These are phyloP conservation scores for Dothideomycetidae sp. DNA, from an alignment of 2,329 filamentous ascomycete genomes.

Conservation along the genomic window DNA sequence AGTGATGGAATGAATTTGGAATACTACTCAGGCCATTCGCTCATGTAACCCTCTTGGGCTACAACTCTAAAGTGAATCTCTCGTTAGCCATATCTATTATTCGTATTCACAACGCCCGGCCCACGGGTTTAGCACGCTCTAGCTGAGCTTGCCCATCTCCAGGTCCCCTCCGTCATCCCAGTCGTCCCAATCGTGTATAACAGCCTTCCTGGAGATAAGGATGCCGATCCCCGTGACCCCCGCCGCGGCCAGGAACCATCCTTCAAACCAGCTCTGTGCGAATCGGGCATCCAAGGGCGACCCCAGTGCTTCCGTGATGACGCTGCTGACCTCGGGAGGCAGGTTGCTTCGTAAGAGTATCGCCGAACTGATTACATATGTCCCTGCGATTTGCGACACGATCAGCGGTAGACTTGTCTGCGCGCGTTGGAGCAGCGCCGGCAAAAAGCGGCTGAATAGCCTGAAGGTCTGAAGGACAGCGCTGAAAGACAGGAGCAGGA, in stretches of 20 bases:
- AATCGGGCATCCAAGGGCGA: slow-evolving; percentile 60
- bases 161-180: slow-evolving; percentile 42
- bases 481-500: slow-evolving; percentile 68
- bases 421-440: slow-evolving; percentile 54
- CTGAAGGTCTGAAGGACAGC: slow-evolving; percentile 75
- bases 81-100: too few species aligned
- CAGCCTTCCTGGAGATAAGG: slow-evolving; percentile 53
- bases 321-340: slow-evolving; percentile 60
- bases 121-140: too few species aligned
- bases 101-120: too few species aligned
- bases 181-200: slow-evolving; percentile 24
- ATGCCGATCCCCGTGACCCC: slow-evolving; percentile 54
- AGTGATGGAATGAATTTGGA: too few species aligned
- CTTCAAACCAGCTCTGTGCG: slow-evolving; percentile 75
- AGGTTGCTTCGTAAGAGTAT: slow-evolving; percentile 65
- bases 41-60: too few species aligned
- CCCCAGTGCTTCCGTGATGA: slow-evolving; percentile 62
- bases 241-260: slow-evolving; percentile 64
- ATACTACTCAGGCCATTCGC: too few species aligned
- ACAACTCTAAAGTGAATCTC: too few species aligned
- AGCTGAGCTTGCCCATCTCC: slow-evolving; percentile 60
- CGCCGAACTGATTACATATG: slow-evolving; percentile 71
- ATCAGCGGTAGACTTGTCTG: slow-evolving; percentile 67
- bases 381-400: slow-evolving; percentile 66
- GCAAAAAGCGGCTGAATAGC: slow-evolving; percentile 62